phyloP scores from a whole-genome alignment of 2,329 filamentous ascomycete genomes.

The Microsporum ferrugineum region DNA sequence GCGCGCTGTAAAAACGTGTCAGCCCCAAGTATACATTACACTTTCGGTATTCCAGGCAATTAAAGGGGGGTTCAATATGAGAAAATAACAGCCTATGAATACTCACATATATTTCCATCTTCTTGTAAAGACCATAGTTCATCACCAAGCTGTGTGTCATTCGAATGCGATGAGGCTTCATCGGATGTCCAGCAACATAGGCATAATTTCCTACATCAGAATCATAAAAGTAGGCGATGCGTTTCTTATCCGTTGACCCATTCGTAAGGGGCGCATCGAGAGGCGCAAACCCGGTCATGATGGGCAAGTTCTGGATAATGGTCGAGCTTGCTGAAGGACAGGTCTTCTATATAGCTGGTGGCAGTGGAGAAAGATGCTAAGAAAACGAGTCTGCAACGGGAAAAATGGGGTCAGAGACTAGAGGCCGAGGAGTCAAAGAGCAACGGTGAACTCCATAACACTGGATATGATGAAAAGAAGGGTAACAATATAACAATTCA shows the following conservation, averaged over 20 bases:
- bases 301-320: constrained; percentile 8
- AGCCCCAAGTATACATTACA: background rate
- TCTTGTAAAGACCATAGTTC: constrained; percentile 63
- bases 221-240: constrained; percentile 97
- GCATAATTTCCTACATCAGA: constrained; percentile 97
- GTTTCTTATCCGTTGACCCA: constrained; percentile 52
- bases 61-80: background rate
- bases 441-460: background rate
- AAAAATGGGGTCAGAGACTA: background rate
- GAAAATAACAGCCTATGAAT: background rate
- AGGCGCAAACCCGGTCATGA: constrained; percentile 44
- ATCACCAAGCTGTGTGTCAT: constrained; percentile 57
- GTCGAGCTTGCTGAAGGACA: background rate
- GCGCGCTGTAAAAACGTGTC: constrained; percentile 47
- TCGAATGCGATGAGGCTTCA: constrained; percentile 58
- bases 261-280: constrained; percentile 43
- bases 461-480: background rate
- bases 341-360: background rate
- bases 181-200: constrained; percentile 65
- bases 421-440: background rate
- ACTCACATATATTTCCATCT: constrained; percentile 58
- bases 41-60: background rate
- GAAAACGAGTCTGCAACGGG: background rate
- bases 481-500: background rate
- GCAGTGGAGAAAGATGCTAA: background rate